These are phyloP conservation scores for Calonectria henricotiae DNA, from an alignment of 2,329 filamentous ascomycete species.

Conservation along the genomic window DNA sequence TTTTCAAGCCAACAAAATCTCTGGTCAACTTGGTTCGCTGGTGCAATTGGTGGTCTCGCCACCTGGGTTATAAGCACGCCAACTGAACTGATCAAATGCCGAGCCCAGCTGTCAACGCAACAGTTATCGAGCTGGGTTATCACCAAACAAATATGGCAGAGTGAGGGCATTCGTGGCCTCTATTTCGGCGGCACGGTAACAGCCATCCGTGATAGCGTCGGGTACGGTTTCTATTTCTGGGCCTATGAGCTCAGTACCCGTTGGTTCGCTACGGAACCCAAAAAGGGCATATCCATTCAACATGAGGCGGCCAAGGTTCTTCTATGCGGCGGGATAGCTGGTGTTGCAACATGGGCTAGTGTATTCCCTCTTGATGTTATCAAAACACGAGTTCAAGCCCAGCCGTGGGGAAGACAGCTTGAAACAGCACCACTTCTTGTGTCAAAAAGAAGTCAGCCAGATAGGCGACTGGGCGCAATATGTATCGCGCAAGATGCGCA, in stretches of 20 bases:
- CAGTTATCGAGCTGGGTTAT: conserved; percentile 75
- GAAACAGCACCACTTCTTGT: conserved; percentile 42
- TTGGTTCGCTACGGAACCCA: conserved; percentile 60
- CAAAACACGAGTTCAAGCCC: conserved; percentile 92
- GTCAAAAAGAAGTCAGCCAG: conserved; percentile 46
- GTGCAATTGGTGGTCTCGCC: conserved; percentile 85
- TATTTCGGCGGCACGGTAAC: conserved; percentile 89
- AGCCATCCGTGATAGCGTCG: conserved; percentile 86
- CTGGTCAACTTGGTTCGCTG: conserved; percentile 83
- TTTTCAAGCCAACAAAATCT: conserved; percentile 65
- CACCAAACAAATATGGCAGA: conserved; percentile 72
- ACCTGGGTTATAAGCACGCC: conserved; percentile 91
- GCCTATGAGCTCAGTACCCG: conserved; percentile 85
- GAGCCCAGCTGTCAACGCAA: conserved; percentile 77
- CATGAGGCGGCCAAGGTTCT: conserved; percentile 76
- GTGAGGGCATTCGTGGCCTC: conserved; percentile 77
- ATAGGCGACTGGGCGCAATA: conserved; percentile 67
- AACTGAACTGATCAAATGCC: conserved; percentile 92
- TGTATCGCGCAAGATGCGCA: conserved; percentile 79
- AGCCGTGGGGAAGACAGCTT: conserved; percentile 60
- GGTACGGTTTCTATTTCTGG: conserved; percentile 99
- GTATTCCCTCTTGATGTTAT: conserved; percentile 94
- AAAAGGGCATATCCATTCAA: conserved; percentile 50
- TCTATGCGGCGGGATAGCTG: conserved; percentile 89
- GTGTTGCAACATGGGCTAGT: conserved; percentile 89